phyloP scores from a whole-genome alignment of 257 asterid genomes.

The Jacaranda copaia region DNA sequence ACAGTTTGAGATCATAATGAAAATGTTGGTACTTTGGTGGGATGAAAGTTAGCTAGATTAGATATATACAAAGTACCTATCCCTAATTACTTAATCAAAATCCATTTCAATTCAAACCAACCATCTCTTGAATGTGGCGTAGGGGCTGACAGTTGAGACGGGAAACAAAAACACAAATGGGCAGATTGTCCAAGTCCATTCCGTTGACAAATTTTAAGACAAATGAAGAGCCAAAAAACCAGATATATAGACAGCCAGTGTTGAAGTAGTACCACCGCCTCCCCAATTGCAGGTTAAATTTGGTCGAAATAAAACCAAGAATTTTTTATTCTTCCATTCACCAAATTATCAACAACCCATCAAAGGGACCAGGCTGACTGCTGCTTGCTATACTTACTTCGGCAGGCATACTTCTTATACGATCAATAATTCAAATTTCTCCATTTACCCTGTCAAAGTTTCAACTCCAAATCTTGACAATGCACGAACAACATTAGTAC shows the following conservation, averaged over 20 bases:
- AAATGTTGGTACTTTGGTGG: too few relatives aligned
- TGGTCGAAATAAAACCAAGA: slow-evolving; percentile 2
- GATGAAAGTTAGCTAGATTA: too few relatives aligned
- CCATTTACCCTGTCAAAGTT: slow-evolving; percentile 35
- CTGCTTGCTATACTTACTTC: not conserved
- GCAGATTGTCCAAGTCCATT: slow-evolving; percentile 18
- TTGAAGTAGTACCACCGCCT: not conserved
- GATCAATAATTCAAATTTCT: slow-evolving; percentile 27
- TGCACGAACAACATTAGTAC: not conserved
- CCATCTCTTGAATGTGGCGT: too few relatives aligned
- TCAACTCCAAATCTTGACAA: slow-evolving; percentile 16
- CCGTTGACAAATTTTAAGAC: slow-evolving; percentile 9
- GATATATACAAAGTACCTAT: too few relatives aligned
- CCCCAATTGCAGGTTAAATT: slow-evolving; percentile 1
- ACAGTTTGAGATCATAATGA: too few relatives aligned
- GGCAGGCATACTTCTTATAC: too few relatives aligned
- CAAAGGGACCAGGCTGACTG: slow-evolving; percentile 32
- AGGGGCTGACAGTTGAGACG: too few relatives aligned
- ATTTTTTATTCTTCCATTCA: not conserved
- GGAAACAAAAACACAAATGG: too few relatives aligned
- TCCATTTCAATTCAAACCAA: too few relatives aligned
- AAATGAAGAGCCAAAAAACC: not conserved
- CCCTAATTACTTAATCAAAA: too few relatives aligned
- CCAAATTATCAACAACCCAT: slow-evolving; percentile 32
- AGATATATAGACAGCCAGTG: not conserved